A percentile compares a stretch with the other conserved stretches of the same genome.
Evolutionary conservation across 139 green algal genomes (phyloP).

Genomic region (Asterochloris sp.): DNA sequence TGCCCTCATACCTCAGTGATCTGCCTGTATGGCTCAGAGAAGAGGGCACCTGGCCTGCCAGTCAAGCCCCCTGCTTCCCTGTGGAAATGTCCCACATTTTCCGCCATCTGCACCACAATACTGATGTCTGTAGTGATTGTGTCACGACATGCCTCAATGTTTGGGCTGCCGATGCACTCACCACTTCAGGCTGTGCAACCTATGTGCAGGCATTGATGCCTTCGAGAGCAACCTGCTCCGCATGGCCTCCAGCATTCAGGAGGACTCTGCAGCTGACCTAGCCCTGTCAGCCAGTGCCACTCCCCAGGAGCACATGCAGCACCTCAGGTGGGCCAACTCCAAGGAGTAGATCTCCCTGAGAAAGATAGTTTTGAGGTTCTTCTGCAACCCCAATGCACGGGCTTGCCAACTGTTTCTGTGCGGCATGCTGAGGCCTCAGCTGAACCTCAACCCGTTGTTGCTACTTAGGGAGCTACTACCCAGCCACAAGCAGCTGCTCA

Average conservation of each 20-base stretch:
- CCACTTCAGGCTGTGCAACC: background rate
- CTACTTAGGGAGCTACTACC: background rate
- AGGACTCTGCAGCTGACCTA: constrained; percentile 10
- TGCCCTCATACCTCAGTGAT: too few species aligned
- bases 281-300: constrained; percentile 14
- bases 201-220: constrained; percentile 52
- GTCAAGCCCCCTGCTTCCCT: background rate
- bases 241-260: constrained; percentile 33
- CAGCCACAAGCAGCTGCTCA: background rate
- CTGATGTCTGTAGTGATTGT: background rate
- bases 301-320: constrained; percentile 47
- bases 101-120: background rate
- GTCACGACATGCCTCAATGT: too few species aligned
- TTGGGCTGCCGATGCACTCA: background rate
- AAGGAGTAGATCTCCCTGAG: background rate
- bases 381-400: background rate
- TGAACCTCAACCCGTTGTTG: too few species aligned
- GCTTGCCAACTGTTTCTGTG: background rate
- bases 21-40: background rate
- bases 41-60: background rate
- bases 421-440: too few species aligned
- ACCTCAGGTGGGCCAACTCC: constrained; percentile 22
- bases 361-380: background rate
- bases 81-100: background rate
- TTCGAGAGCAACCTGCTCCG: constrained; percentile 76